Base-by-base conservation (phyloP, 768 basidiomycete species). In the Sutorius australiensis region DNA sequence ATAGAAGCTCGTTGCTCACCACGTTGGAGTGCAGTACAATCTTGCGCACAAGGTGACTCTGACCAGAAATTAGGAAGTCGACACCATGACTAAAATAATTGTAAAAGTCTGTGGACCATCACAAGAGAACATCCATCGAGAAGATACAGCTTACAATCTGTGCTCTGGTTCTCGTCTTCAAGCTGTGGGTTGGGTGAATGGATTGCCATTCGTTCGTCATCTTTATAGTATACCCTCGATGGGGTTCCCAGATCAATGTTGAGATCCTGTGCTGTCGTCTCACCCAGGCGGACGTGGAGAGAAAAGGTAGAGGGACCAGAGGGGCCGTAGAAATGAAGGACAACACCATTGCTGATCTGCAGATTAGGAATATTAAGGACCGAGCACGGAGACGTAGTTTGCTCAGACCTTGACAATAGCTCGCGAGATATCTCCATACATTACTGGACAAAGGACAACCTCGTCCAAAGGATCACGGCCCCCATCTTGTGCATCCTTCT, bases 11-110 rank as follows among this genome's bases (percentile, higher is more conserved):
- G 14, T 39, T 45, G 56, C 84, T 69, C 64, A 94, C 93, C 52
- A 93, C 80, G 60, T 95, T 97, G 3, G 92, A 82, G 64, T 97
- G 93, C 7, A 92, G 71, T 24, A 95, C 74, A 34, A 95, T 87
- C 77, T 97, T 97, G 65, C 78, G 80, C 17, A 95, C 88, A 6
- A 80, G 60, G 61, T 94, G 90, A 14, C 78, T 80, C 19, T 75
- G 75, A 43, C 80, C 86, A 21, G 84, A 87, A 16, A 97, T 77
- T 28, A 95, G 77, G 57, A 95, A 89, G 65, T 97, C 93, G 17
- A 97, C 71, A 2, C 93, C 93, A 62, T 92, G 84, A 59, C 93
- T 88, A 60, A 95, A 92, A 64, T 97, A 97, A 63, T 95, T 95
- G 70, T 89, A 92, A 66, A 93, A 92, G 68, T 92, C 90, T 92